Base-by-base conservation (phyloP, 306 rosid genomes). In the Prunus kanzakura region DNA sequence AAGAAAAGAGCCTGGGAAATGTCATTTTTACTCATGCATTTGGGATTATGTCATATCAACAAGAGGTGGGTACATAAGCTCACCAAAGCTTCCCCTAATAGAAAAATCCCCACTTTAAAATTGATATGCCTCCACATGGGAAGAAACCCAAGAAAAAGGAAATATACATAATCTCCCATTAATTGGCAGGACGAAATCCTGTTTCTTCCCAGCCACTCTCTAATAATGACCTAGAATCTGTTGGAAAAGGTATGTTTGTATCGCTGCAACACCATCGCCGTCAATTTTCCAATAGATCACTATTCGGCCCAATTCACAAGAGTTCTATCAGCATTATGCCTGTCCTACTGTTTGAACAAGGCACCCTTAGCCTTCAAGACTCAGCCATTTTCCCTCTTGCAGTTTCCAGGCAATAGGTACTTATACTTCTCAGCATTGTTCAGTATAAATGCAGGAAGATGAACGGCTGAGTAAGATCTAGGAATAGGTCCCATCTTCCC, bases 401-500 rank as follows among this genome's bases (percentile, higher is more conserved):
- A 92, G 83, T 92, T 89, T 73, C 93, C 97, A 8, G 97, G 97
- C 76, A 92, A 85, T 62, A 92, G 72, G 77, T 77, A 92, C 75
- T 84, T 88, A 86, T 82, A 92, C 62, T 81, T 61, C 70, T 84
- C 89, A 11, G 96, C 96, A 74, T 89, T 82, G 51, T 89, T 85
- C 84, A 92, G 56, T 76, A 92, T 78, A 84, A 77, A 85, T 10
- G 91, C 78, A 25, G 97, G 97, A 75, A 92, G 91, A 87, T 92
- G 96, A 69, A 92, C 96, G 0, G 92, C 97, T 8, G 97, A 92
- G 75, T 78, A 86, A 51, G 97, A 92, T 61, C 84, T 91, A 55
- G 96, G 97, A 74, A 92, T 87, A 18, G 90, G 95, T 62, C 96
- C 97, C 90, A 92, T 71, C 84, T 92, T 92, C 71, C 96, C 97